Base-by-base conservation (phyloP, 768 basidiomycete species). In the Lactarius hatsudake region DNA sequence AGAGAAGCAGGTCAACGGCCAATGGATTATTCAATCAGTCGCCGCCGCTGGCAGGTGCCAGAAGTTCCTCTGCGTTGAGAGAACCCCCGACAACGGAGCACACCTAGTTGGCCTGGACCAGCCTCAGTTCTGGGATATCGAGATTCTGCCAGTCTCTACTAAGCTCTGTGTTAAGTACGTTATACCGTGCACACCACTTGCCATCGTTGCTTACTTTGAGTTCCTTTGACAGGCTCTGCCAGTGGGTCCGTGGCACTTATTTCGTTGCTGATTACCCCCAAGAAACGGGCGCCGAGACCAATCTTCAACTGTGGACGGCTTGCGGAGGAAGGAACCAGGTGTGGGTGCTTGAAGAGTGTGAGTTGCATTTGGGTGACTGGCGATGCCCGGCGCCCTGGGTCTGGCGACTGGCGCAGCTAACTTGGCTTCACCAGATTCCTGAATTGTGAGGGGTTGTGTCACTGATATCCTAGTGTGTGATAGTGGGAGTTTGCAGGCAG, bases 321-420 rank as follows among this genome's bases (percentile, higher is more conserved):
- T 9, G 8, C 6, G n/a, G 13, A 3, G 60, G 30, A 51, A 34
- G 15, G 42, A 51, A 51, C n/a, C 48, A 51, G 48, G 9, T 48
- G 6, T 61, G 60, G 60, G 32, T 17, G 28, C 28, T 61, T 32
- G 60, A 61, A 23, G 60, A 61, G n/a, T n/a, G 60, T 48, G 32
- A 48, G 45, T 61, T 7, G 20, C 18, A 5, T 18, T 23, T 32
- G 5, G 15, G 20, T 23, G 30, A n/a, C n/a, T n/a, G n/a, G n/a
- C n/a, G n/a, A n/a, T n/a, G n/a, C n/a, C n/a, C n/a, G n/a, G n/a
- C n/a, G n/a, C n/a, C n/a, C n/a, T n/a, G n/a, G 5, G 48, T 23
- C 48, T 13, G 1, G 48, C 3, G 48, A 51, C 9, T n/a, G 8
- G 2, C 20, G 45, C 48, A 10, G n/a, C 48, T 23, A 18, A n/a